Conservation (phyloP, 2,329 filamentous ascomycete species). For the Phoma sp. region DNA sequence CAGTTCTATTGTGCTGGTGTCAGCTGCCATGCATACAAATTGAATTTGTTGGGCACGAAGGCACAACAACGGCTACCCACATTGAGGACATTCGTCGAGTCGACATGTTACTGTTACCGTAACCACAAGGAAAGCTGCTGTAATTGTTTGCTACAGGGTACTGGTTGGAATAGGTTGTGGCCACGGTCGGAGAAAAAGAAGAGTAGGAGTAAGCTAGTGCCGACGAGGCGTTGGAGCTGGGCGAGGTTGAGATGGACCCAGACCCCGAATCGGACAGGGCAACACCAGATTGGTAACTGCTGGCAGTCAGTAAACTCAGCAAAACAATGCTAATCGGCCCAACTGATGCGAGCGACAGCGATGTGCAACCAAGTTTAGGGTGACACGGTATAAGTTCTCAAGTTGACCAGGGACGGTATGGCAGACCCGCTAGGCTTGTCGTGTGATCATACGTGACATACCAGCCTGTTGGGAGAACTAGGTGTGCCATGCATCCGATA, state of each 20-base stretch:
- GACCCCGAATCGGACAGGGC: slow-evolving; percentile 64
- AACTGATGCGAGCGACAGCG: slow-evolving; percentile 44
- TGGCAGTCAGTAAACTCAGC: slow-evolving; percentile 44
- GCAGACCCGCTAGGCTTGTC: slow-evolving; percentile 50
- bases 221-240: slow-evolving; percentile 60
- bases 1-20: slow-evolving; percentile 50
- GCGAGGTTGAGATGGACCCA: slow-evolving; percentile 62
- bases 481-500: slow-evolving; percentile 48
- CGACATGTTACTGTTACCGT: slow-evolving; percentile 49
- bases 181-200: slow-evolving; percentile 40
- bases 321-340: slow-evolving; percentile 38
- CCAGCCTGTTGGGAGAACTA: slow-evolving; percentile 48
- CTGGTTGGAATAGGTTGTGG: slow-evolving; percentile 46
- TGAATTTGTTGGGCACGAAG: slow-evolving; percentile 43
- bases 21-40: slow-evolving; percentile 49
- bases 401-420: slow-evolving; percentile 46
- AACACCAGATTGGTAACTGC: slow-evolving; percentile 60
- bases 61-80: slow-evolving; percentile 53
- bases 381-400: slow-evolving; percentile 51
- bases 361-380: slow-evolving; percentile 50
- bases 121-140: slow-evolving; percentile 47
- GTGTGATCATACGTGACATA: slow-evolving; percentile 56
- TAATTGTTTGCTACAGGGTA: slow-evolving; percentile 44
- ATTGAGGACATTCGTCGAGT: slow-evolving; percentile 53
- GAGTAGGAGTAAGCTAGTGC: slow-evolving; percentile 55